phyloP scores from a whole-genome alignment of 2,329 filamentous ascomycete species.

The Venturia pyrina region DNA sequence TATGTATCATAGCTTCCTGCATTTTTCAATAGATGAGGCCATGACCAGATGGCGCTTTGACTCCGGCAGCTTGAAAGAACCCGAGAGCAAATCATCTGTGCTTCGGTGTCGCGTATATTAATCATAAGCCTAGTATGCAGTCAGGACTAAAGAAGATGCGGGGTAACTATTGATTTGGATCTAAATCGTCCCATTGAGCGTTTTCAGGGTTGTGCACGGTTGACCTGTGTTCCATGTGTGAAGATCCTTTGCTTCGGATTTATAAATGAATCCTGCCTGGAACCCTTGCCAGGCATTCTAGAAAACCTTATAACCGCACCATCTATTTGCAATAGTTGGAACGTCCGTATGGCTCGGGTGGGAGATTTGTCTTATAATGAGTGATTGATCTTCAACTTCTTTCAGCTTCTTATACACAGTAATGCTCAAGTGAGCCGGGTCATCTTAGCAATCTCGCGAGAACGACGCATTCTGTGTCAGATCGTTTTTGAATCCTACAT shows the following conservation, averaged over 20 bases:
- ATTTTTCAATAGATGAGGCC: neutral
- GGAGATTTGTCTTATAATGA: neutral
- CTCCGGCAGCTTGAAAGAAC: neutral
- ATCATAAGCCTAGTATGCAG: neutral
- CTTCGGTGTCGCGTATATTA: neutral
- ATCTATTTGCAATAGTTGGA: neutral
- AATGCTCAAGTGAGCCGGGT: too few species aligned
- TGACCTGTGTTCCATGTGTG: neutral
- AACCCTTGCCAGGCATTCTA: neutral
- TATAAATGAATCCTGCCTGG: neutral
- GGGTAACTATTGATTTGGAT: neutral
- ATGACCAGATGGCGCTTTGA: neutral
- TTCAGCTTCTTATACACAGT: too few species aligned
- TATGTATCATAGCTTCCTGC: neutral
- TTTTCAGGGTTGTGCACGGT: neutral
- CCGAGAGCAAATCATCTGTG: neutral
- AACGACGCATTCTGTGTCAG: neutral
- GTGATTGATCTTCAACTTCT: too few species aligned
- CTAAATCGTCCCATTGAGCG: neutral
- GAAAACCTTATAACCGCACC: neutral
- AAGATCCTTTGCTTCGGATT: neutral
- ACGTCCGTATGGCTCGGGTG: neutral
- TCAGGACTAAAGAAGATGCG: neutral
- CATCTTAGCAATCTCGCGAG: neutral
- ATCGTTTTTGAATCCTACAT: neutral